phyloP scores from a whole-genome alignment of 768 basidiomycete species.

The Lactifluus pinguis region DNA sequence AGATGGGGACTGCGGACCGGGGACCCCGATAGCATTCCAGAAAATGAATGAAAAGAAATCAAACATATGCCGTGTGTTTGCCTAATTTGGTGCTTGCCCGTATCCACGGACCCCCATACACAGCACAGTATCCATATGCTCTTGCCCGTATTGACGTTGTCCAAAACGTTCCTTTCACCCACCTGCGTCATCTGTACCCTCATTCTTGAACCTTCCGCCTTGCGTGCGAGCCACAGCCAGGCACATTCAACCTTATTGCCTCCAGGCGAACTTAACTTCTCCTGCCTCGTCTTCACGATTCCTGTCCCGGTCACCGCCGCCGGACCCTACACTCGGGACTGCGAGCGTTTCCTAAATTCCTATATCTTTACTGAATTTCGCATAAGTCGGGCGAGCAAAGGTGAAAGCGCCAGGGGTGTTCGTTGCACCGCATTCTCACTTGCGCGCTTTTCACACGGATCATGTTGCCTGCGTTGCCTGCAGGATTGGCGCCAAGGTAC shows the following conservation, averaged over 20 bases:
- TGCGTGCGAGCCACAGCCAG: neutral
- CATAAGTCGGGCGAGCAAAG: neutral
- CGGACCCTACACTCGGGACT: neutral
- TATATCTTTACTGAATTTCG: neutral
- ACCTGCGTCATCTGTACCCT: constrained; percentile 9
- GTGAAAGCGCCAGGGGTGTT: neutral
- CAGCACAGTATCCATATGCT: neutral
- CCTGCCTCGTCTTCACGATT: neutral
- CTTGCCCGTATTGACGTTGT: neutral
- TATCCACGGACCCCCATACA: neutral
- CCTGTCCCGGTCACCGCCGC: neutral
- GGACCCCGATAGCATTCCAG: neutral
- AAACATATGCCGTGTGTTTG: neutral
- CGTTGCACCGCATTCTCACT: neutral
- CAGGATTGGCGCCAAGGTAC: neutral
- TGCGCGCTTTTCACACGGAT: neutral
- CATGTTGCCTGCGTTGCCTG: neutral
- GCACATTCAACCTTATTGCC: constrained; percentile 6
- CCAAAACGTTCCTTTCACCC: neutral
- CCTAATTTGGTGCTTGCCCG: neutral
- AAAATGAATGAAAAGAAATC: neutral
- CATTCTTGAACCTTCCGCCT: neutral
- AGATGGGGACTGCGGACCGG: neutral
- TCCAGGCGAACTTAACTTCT: neutral
- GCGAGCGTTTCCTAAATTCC: neutral